Conservation (phyloP, 2,329 filamentous ascomycete species). For the Aspergillus eucalypticola region DNA sequence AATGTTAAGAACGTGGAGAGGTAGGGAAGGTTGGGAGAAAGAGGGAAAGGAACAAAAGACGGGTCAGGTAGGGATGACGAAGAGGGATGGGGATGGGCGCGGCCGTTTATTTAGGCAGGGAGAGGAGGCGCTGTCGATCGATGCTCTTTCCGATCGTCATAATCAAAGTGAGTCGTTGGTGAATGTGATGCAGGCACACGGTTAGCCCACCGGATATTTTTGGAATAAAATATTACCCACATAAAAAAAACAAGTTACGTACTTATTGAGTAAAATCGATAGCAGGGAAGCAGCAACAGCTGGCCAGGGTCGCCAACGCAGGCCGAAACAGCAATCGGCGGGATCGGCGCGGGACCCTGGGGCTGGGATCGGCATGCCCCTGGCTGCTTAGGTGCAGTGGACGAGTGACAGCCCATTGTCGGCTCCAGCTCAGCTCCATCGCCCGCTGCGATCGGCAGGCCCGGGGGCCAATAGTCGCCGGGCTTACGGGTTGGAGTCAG, state of each 20-base stretch:
- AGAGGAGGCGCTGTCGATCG: background rate
- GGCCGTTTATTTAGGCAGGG: background rate
- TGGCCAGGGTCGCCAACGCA: background rate
- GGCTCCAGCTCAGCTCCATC: background rate
- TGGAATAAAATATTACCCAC: no score
- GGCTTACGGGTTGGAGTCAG: background rate
- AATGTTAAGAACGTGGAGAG: background rate
- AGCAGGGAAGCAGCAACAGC: background rate
- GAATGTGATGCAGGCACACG: background rate
- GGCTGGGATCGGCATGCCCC: constrained; percentile 3
- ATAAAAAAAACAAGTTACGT: no score
- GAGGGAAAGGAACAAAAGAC: background rate
- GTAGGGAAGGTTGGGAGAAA: background rate
- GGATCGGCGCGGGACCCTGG: constrained; percentile 7
- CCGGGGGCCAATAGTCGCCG: background rate
- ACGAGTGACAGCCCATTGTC: background rate
- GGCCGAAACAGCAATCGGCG: constrained; percentile 4
- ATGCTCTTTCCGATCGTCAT: background rate
- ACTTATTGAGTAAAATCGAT: background rate
- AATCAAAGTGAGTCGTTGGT: background rate
- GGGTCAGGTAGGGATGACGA: background rate
- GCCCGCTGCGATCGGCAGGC: background rate
- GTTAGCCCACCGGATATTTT: no score
- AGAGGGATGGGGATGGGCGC: background rate
- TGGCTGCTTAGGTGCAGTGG: background rate